These are phyloP conservation scores for Ascobolus immersus DNA, from an alignment of 495 filamentous ascomycete genomes.

Conservation along the genomic window DNA sequence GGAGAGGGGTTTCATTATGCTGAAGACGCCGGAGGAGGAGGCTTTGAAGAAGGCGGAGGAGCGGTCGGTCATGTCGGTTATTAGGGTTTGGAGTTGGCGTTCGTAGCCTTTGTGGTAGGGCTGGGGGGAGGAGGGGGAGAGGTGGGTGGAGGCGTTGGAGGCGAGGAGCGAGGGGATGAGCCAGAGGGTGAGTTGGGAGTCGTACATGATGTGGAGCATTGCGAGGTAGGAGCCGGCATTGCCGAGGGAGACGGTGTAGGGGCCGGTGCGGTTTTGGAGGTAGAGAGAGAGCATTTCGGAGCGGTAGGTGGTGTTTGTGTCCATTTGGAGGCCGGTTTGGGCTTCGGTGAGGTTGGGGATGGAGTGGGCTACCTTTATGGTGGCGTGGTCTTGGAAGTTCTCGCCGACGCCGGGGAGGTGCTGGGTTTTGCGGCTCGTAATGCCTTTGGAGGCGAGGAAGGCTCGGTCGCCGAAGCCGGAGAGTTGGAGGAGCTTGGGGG, in stretches of 20 bases:
- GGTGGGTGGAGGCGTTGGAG: too few relatives aligned
- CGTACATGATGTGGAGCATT: too few relatives aligned
- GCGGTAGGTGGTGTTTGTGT: constrained; percentile 19
- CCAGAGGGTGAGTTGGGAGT: too few relatives aligned
- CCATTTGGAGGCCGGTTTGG: neutral
- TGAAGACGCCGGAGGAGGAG: too few relatives aligned
- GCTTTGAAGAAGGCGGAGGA: too few relatives aligned
- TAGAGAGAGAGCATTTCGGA: constrained; percentile 21
- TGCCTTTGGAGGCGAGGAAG: constrained; percentile 18
- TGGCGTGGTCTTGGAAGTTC: neutral
- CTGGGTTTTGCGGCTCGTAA: constrained; percentile 19
- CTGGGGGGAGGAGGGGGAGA: too few relatives aligned
- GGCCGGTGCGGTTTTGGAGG: constrained; percentile 12
- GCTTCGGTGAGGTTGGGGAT: neutral
- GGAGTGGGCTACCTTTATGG: neutral
- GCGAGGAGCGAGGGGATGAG: too few relatives aligned
- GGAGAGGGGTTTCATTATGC: constrained; percentile 18
- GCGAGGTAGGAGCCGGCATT: neutral
- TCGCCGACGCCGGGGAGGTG: too few relatives aligned
- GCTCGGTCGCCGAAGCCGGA: constrained; percentile 23
- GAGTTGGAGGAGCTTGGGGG: constrained; percentile 22
- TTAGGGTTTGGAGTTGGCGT: constrained; percentile 3
- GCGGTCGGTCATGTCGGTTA: constrained; percentile 12
- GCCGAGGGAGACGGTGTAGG: constrained; percentile 19
- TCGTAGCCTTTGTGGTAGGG: too few relatives aligned